These are phyloP conservation scores for Bondarzewia mesenterica DNA, from an alignment of 1,284 basidiomycete genomes.

Conservation along the genomic window DNA sequence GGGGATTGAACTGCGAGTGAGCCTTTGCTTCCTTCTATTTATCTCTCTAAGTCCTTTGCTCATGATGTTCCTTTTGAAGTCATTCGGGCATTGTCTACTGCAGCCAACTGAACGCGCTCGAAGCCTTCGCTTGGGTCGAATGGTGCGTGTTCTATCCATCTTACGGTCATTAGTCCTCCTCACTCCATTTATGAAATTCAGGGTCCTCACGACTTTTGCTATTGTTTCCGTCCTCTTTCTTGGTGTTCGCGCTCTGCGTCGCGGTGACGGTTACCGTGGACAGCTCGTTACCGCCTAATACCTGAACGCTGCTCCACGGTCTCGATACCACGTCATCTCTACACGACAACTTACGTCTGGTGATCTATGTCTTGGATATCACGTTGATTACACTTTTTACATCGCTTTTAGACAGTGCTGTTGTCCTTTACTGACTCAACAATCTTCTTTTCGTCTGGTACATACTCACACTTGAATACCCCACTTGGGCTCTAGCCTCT, in stretches of 20 bases:
- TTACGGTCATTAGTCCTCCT: slow-evolving; percentile 1
- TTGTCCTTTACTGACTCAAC: too few relatives aligned
- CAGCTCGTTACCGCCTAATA: slow-evolving; percentile 18
- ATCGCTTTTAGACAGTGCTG: too few relatives aligned
- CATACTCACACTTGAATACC: too few relatives aligned
- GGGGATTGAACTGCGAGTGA: slow-evolving; percentile 60
- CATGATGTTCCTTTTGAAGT: slow-evolving; percentile 13
- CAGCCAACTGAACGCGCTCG: slow-evolving; percentile 24
- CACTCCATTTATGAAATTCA: slow-evolving; percentile 4
- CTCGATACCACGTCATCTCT: too few relatives aligned
- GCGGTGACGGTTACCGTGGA: slow-evolving; percentile 24
- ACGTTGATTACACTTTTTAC: too few relatives aligned
- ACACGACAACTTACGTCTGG: too few relatives aligned
- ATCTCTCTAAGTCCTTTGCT: neutral
- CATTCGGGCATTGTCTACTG: slow-evolving; percentile 49
- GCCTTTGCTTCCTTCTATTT: slow-evolving; percentile 19
- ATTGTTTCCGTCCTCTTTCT: slow-evolving; percentile 22
- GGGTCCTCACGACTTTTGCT: slow-evolving; percentile 23
- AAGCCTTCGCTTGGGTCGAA: slow-evolving; percentile 27
- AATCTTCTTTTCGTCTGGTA: too few relatives aligned
- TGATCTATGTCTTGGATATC: too few relatives aligned
- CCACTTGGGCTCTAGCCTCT: too few relatives aligned
- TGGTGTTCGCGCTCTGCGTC: slow-evolving; percentile 19
- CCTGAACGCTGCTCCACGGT: too few relatives aligned
- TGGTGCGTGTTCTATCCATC: slow-evolving; percentile 17